Base-by-base conservation (phyloP, 2,329 filamentous ascomycete species). In the Fonsecaea pedrosoi region DNA sequence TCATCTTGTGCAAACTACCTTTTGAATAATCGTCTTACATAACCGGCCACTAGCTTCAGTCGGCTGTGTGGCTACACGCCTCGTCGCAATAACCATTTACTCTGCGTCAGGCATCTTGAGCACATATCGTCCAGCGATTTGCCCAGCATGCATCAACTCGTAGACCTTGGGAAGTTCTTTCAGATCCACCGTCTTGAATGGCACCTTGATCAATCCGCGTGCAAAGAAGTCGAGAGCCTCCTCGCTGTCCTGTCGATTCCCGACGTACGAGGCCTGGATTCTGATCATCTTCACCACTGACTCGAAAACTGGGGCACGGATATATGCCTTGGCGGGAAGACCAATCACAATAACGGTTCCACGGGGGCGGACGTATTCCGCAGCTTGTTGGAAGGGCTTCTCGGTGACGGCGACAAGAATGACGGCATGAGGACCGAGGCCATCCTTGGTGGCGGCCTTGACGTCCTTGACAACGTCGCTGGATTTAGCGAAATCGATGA, bases 351-450 rank as follows among this genome's bases (percentile, higher is more conserved):
- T 87, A 75, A 97, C 91, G 45, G 87, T 86, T 67, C 94, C 94
- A 68, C 89, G 88, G 64, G 92, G 86, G 67, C 94, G 91, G 69
- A 97, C 90, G 80, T 97, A 97, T 80, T 85, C 89, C 56, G 92
- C 89, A 50, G 94, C 94, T 83, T 97, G 94, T 82, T 97, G 92
- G 89, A 97, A 97, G 62, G 94, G 94, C 84, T 90, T 92, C 86
- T 97, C 94, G 74, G 84, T 87, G 60, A 92, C 93, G 69, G 94
- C 94, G 68, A 97, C 87, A 54, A 97, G 85, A 72, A 97, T 84
- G 69, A 94, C 93, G 45, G 92, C 94, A 75, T 96, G 91, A 4
- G 94, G 93, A 60, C 94, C 94, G 15, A 92, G 85, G 21, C 92
- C 92, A 73, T 94, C 92, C 34, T 87, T 81, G 1, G 92, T 96